Percentiles rank a stretch among this genome's conserved stretches.
Evolutionary conservation across 2,329 filamentous ascomycete species (phyloP).

Genomic region (Cercospora berteroae): DNA sequence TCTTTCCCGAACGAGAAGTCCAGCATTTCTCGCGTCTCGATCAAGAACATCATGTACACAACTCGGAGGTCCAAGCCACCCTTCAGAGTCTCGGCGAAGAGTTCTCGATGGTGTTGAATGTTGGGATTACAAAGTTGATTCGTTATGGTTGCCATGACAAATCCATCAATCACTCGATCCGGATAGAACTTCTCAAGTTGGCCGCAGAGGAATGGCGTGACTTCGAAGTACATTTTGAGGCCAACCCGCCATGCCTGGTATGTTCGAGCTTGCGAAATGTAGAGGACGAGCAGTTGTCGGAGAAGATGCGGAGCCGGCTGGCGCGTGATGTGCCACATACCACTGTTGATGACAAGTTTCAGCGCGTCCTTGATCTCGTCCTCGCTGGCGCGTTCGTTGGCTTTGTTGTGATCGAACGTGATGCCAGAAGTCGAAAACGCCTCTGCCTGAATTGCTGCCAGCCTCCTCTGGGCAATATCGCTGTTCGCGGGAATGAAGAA

Average conservation of each 20-base stretch:
- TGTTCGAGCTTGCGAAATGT: slow-evolving; percentile 46
- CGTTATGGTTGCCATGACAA: slow-evolving; percentile 27
- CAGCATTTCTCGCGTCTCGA: slow-evolving; percentile 43
- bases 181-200: slow-evolving; percentile 49
- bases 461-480: slow-evolving; percentile 22
- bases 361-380: slow-evolving; percentile 32
- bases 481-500: slow-evolving; percentile 24
- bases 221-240: slow-evolving; percentile 51
- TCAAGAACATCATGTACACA: slow-evolving; percentile 45
- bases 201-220: slow-evolving; percentile 50
- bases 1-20: slow-evolving; percentile 45
- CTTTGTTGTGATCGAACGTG: slow-evolving; percentile 30
- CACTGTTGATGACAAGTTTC: slow-evolving; percentile 35
- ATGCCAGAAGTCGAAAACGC: slow-evolving; percentile 30
- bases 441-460: slow-evolving; percentile 31
- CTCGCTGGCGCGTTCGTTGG: slow-evolving; percentile 23
- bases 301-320: slow-evolving; percentile 57
- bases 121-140: slow-evolving; percentile 27
- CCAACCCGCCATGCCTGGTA: slow-evolving; percentile 52
- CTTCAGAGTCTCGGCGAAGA: slow-evolving; percentile 34
- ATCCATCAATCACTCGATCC: slow-evolving; percentile 53
- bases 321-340: slow-evolving; percentile 49
- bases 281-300: slow-evolving; percentile 52
- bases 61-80: slow-evolving; percentile 43
- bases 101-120: slow-evolving; percentile 21